phyloP scores from a whole-genome alignment of 306 rosid species.

The Medicago ruthenica region DNA sequence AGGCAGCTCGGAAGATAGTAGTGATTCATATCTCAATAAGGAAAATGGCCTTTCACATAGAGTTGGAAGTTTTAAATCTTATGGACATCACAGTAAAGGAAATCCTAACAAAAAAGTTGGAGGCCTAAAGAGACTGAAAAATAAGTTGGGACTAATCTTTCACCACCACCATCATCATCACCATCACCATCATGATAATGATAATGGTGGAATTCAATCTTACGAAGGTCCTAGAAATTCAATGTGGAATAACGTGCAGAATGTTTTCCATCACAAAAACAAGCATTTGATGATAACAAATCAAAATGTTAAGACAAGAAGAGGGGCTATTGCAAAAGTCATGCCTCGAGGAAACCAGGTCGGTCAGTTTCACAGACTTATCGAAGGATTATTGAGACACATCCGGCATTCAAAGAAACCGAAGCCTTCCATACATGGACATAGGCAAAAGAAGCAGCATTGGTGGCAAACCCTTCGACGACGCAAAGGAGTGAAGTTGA shows the following conservation, averaged over 20 bases:
- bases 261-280: constrained; percentile 46
- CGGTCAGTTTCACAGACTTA: constrained; percentile 65
- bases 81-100: constrained; percentile 22
- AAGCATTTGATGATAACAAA: constrained; percentile 32
- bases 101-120: constrained; percentile 48
- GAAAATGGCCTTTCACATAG: constrained; percentile 38
- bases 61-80: constrained; percentile 43
- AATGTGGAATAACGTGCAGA: constrained; percentile 57
- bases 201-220: constrained; percentile 2
- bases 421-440: constrained; percentile 38
- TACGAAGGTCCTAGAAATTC: constrained; percentile 34
- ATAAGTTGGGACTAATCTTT: constrained; percentile 74
- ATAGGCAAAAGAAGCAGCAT: constrained; percentile 48
- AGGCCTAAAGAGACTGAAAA: constrained; percentile 60
- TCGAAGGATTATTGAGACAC: constrained; percentile 62
- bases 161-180: constrained; percentile 86
- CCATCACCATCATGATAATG: constrained; percentile 54
- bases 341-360: constrained; percentile 43
- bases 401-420: constrained; percentile 50
- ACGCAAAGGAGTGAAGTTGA: constrained; percentile 53
- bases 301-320: constrained; percentile 21
- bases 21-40: constrained; percentile 29
- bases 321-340: constrained; percentile 39
- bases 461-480: constrained; percentile 61
- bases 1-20: constrained; percentile 45